These are phyloP conservation scores for Boletus pseudopeckii DNA, from an alignment of 768 basidiomycete genomes.

Conservation along the genomic window DNA sequence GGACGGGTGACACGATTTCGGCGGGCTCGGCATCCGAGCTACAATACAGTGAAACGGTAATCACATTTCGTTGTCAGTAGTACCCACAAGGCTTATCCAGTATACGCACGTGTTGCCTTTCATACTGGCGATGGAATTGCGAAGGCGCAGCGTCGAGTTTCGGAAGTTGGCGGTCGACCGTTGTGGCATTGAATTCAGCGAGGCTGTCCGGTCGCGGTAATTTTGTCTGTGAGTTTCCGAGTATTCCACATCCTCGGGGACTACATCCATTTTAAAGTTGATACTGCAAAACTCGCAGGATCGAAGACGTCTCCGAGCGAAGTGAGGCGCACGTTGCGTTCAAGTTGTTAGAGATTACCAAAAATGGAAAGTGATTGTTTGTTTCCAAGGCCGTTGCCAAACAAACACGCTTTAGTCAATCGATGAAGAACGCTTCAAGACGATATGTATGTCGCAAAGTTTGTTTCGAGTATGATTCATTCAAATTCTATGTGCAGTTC, in stretches of 20 bases:
- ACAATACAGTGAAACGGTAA: neutral
- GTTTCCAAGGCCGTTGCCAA: too few relatives aligned
- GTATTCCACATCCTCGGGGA: slow-evolving; percentile 10
- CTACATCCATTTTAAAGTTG: slow-evolving; percentile 16
- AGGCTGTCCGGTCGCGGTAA: slow-evolving; percentile 10
- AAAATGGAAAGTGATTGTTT: too few relatives aligned
- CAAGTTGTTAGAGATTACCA: too few relatives aligned
- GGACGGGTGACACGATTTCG: slow-evolving; percentile 61
- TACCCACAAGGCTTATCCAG: neutral
- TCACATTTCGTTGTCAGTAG: neutral
- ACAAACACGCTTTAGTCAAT: too few relatives aligned
- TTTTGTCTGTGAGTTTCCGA: neutral
- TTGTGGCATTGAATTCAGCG: slow-evolving; percentile 14
- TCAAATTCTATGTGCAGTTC: too few relatives aligned
- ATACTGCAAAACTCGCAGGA: neutral
- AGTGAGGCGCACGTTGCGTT: too few relatives aligned
- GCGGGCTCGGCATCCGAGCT: slow-evolving; percentile 30
- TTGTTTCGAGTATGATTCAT: too few relatives aligned
- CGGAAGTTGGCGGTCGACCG: slow-evolving; percentile 1
- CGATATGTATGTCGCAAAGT: too few relatives aligned
- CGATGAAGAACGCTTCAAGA: too few relatives aligned
- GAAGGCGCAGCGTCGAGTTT: slow-evolving; percentile 16
- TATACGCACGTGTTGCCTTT: slow-evolving; percentile 16
- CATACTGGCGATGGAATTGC: slow-evolving; percentile 11
- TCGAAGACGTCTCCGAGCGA: too few relatives aligned